These are phyloP conservation scores for Neurospora sp. DNA, from an alignment of 495 filamentous ascomycete genomes.

Conservation along the genomic window DNA sequence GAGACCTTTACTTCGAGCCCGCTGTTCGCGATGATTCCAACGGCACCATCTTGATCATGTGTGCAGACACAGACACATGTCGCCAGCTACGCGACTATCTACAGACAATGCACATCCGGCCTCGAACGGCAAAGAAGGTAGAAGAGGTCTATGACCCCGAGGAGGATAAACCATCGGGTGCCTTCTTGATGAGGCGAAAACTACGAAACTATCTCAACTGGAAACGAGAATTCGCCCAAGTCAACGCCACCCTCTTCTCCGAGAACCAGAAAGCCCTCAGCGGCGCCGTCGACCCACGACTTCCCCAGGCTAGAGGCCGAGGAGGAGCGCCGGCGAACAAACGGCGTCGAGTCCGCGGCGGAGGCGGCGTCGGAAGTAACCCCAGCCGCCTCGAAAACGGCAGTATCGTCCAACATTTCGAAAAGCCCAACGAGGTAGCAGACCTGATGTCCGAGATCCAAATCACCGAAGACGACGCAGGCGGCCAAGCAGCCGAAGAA, in stretches of 20 bases:
- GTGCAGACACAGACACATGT: slow-evolving; percentile 77
- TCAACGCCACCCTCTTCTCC: slow-evolving; percentile 59
- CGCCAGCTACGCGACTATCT: slow-evolving; percentile 85
- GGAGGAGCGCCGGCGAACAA: slow-evolving; percentile 65
- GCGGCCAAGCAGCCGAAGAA: slow-evolving; percentile 55
- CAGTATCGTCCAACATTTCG: slow-evolving; percentile 39
- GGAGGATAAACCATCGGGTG: slow-evolving; percentile 54
- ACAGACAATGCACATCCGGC: slow-evolving; percentile 74
- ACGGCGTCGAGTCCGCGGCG: slow-evolving; percentile 78
- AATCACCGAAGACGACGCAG: slow-evolving; percentile 67
- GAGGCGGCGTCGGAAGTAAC: slow-evolving; percentile 43
- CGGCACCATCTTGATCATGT: slow-evolving; percentile 89
- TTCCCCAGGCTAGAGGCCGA: slow-evolving; percentile 28
- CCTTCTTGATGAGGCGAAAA: slow-evolving; percentile 79
- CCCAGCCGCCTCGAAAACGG: slow-evolving; percentile 40
- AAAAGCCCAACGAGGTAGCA: slow-evolving; percentile 37
- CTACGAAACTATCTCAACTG: slow-evolving; percentile 84
- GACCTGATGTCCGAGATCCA: slow-evolving; percentile 57
- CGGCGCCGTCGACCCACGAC: slow-evolving; percentile 42
- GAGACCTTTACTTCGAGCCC: slow-evolving; percentile 79
- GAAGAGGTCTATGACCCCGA: slow-evolving; percentile 34
- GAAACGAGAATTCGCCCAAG: slow-evolving; percentile 82
- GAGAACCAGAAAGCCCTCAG: slow-evolving; percentile 74
- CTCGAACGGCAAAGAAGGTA: slow-evolving; percentile 33
- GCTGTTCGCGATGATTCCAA: slow-evolving; percentile 69